These are phyloP conservation scores for Discostella stelligera DNA, from an alignment of 352 stramenopile genomes.

Conservation along the genomic window DNA sequence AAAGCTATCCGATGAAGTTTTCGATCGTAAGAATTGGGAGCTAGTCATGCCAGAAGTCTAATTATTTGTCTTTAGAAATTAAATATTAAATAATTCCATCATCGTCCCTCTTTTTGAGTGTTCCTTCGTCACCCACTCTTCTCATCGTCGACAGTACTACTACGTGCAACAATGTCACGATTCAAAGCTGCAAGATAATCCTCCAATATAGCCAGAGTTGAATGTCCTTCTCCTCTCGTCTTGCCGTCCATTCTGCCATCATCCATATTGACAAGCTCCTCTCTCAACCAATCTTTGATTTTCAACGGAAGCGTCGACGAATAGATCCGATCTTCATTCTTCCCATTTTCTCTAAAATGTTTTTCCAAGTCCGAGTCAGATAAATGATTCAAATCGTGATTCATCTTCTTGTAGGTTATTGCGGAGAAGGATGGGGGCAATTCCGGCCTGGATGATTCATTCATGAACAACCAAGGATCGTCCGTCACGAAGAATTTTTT, in stretches of 20 bases:
- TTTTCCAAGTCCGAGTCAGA: conserved; percentile 21
- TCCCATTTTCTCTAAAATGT: conserved; percentile 35
- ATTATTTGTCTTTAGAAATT: neutral
- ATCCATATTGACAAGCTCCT: conserved; percentile 28
- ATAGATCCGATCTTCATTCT: conserved; percentile 43
- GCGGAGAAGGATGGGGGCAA: conserved; percentile 30
- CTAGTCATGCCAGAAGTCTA: conserved; percentile 39
- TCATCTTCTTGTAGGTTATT: conserved; percentile 25
- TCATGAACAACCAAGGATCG: conserved; percentile 34
- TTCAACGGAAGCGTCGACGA: conserved; percentile 24
- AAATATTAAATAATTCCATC: neutral
- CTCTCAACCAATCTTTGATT: conserved; percentile 43
- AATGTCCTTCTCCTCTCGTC: conserved; percentile 6
- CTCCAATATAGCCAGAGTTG: conserved; percentile 38
- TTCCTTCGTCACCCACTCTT: neutral
- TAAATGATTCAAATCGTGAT: conserved; percentile 51
- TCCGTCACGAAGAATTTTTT: conserved; percentile 53
- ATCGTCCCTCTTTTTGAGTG: too few species aligned
- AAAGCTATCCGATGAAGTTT: conserved; percentile 69
- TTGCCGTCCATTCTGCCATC: neutral
- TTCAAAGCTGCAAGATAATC: conserved; percentile 44
- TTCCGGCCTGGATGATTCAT: conserved; percentile 6
- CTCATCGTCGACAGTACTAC: neutral
- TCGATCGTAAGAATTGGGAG: conserved; percentile 72
- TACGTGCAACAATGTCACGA: conserved; percentile 13